Percentiles rank a stretch among this genome's conserved stretches.
Evolutionary conservation across 177 flowering plant species (phyloP).

Genomic region (Vitis hybrid): DNA sequence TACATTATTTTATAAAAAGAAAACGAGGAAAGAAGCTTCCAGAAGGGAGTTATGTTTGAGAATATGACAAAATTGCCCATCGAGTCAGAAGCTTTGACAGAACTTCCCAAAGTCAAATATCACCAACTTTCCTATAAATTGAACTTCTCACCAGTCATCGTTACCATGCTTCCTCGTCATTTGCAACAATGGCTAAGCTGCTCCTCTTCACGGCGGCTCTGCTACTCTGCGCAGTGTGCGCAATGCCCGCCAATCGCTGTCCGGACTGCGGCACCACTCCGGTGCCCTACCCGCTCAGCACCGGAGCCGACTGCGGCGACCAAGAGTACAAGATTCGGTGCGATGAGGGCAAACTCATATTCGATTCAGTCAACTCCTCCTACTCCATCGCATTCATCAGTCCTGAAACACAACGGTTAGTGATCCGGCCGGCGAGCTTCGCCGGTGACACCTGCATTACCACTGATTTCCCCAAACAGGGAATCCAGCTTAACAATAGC

Average conservation of each 20-base stretch:
- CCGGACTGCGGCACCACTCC: conserved; percentile 45
- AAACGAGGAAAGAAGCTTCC: too few species aligned
- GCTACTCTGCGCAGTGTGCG: conserved; percentile 18
- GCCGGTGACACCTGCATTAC: conserved; percentile 45
- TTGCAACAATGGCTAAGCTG: conserved; percentile 4
- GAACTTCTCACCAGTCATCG: background rate
- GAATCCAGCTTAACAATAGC: conserved; percentile 47
- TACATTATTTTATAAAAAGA: too few species aligned
- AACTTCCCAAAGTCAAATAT: too few species aligned
- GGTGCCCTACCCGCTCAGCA: conserved; percentile 74
- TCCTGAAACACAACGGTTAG: conserved; percentile 39
- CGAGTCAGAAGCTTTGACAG: too few species aligned
- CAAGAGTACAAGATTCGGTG: conserved; percentile 52
- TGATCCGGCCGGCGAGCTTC: conserved; percentile 44
- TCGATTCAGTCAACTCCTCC: conserved; percentile 43
- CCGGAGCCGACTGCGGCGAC: conserved; percentile 55
- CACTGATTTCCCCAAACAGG: conserved; percentile 39
- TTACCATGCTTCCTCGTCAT: background rate
- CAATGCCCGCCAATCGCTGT: conserved; percentile 25
- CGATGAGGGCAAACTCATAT: conserved; percentile 25
- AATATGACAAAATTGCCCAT: too few species aligned
- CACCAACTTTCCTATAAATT: background rate
- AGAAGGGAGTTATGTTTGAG: too few species aligned
- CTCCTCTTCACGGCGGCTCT: conserved; percentile 20
- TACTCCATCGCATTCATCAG: conserved; percentile 43